These are phyloP conservation scores for Aspergillus clavatus DNA, from an alignment of 2,329 filamentous ascomycete species.

Conservation along the genomic window DNA sequence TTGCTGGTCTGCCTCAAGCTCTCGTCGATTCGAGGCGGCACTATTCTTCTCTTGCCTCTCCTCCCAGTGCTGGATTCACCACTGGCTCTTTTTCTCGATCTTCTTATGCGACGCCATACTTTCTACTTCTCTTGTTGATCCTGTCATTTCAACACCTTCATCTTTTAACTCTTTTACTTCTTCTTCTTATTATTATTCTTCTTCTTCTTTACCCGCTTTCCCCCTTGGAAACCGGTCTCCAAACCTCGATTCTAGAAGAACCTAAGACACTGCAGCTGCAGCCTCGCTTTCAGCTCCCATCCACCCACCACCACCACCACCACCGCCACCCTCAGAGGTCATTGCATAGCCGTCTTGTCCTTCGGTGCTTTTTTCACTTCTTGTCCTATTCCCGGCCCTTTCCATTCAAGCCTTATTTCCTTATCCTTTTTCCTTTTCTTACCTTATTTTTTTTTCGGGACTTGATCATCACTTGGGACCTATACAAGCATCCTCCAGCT, in stretches of 20 bases:
- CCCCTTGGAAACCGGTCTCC: background rate
- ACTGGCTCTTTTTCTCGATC: too few relatives aligned
- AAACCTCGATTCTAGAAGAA: background rate
- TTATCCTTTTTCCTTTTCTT: slow-evolving; percentile 7
- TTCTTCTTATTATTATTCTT: background rate
- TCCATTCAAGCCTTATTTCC: too few relatives aligned
- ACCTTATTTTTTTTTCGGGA: slow-evolving; percentile 8
- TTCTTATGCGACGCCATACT: background rate
- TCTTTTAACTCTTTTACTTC: background rate
- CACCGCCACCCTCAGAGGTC: background rate
- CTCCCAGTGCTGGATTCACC: background rate
- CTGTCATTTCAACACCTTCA: background rate
- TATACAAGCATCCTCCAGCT: too few relatives aligned
- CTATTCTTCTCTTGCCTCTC: slow-evolving; percentile 9
- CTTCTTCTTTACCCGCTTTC: too few relatives aligned
- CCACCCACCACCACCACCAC: background rate
- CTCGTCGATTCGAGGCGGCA: too few relatives aligned
- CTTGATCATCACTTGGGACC: too few relatives aligned
- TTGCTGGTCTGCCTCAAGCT: too few relatives aligned
- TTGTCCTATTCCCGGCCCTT: too few relatives aligned
- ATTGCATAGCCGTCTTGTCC: background rate
- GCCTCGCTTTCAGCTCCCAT: background rate
- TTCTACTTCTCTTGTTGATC: background rate
- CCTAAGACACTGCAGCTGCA: background rate
- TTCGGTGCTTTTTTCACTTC: background rate